These are phyloP conservation scores for Eucalyptus pauciflora DNA, from an alignment of 345 rosid genomes.

Conservation along the genomic window DNA sequence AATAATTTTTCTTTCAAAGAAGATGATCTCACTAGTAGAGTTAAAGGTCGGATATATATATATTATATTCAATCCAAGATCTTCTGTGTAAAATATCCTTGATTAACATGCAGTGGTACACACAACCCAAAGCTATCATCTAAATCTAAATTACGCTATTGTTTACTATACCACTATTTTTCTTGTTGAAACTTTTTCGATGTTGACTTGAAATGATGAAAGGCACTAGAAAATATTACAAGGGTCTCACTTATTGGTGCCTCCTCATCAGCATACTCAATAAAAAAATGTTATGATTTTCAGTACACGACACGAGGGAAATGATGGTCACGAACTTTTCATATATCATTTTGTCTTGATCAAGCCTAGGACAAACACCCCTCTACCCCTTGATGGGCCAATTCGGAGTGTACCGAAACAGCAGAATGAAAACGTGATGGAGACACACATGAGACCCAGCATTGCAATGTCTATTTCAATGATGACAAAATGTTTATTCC, in stretches of 20 bases:
- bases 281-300: not conserved
- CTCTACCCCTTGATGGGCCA: not conserved
- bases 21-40: not conserved
- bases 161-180: not conserved
- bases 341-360: not conserved
- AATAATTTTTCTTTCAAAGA: not conserved
- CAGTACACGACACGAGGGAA: not conserved
- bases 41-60: too few relatives aligned
- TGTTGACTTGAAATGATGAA: not conserved
- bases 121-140: not conserved
- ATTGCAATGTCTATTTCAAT: not conserved
- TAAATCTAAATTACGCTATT: not conserved
- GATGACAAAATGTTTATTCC: not conserved
- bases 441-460: not conserved
- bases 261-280: not conserved
- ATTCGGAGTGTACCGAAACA: not conserved
- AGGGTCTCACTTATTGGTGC: not conserved
- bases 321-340: not conserved
- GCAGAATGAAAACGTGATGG: not conserved
- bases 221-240: not conserved
- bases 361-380: too few relatives aligned
- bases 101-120: not conserved
- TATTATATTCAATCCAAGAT: not conserved
- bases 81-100: not conserved
- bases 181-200: not conserved